Conservation (phyloP, 2,329 filamentous ascomycete species). For the Stromatinia cepivora region DNA sequence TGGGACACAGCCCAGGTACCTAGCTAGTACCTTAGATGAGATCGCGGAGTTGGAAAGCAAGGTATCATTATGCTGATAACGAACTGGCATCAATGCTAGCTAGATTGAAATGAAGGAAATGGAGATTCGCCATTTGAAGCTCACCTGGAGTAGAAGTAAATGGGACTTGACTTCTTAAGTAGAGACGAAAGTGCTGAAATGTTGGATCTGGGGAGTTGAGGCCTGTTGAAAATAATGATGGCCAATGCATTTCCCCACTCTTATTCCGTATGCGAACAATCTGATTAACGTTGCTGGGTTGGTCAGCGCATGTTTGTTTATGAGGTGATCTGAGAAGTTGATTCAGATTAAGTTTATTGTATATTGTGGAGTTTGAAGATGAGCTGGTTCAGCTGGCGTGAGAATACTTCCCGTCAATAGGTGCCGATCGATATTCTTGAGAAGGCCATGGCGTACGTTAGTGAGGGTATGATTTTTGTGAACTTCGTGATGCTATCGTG, state of each 20-base stretch:
- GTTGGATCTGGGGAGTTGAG: no score
- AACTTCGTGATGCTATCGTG: neutral
- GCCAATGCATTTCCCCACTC: neutral
- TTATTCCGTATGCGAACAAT: neutral
- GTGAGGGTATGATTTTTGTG: neutral
- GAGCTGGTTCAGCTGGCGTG: neutral
- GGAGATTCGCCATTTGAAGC: neutral
- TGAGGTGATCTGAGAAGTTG: constrained; percentile 14
- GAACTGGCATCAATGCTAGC: constrained; percentile 24
- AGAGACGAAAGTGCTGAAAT: no score
- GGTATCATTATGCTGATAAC: constrained; percentile 30
- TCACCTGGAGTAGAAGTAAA: neutral
- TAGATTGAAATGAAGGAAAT: neutral
- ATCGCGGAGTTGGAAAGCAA: neutral
- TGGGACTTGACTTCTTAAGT: constrained; percentile 21
- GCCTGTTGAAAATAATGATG: constrained; percentile 20
- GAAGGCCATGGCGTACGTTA: neutral
- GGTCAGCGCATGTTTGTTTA: constrained; percentile 4
- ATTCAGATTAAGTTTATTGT: constrained; percentile 12
- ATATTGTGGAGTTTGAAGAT: neutral
- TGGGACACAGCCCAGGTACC: constrained; percentile 35
- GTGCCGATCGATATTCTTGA: neutral
- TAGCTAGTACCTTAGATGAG: neutral
- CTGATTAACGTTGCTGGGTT: neutral
- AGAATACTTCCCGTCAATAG: neutral